These are phyloP conservation scores for Holtermannia corniformis DNA, from an alignment of 768 basidiomycete species.

Conservation along the genomic window DNA sequence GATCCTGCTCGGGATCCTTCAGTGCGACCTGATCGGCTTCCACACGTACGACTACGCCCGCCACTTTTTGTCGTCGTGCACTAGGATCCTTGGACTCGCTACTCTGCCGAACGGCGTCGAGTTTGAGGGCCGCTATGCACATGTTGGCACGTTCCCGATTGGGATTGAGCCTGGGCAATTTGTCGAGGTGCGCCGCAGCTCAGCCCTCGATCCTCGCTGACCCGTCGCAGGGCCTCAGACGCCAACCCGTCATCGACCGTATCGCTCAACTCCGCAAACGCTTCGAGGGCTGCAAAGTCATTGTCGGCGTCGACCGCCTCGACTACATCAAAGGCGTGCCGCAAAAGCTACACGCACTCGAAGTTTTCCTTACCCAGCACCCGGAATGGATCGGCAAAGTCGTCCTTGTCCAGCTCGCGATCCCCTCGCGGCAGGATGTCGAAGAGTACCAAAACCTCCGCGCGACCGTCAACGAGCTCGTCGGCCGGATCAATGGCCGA, in stretches of 20 bases:
- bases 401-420: slow-evolving; percentile 91
- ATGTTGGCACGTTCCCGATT: slow-evolving; percentile 98
- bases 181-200: slow-evolving; percentile 52
- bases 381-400: slow-evolving; percentile 99
- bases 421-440: slow-evolving; percentile 94
- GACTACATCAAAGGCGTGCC: slow-evolving; percentile 99
- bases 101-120: slow-evolving; percentile 98
- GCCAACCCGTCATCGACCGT: slow-evolving; percentile 68
- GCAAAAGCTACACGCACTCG: slow-evolving; percentile 92
- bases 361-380: slow-evolving; percentile 91
- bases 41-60: slow-evolving; percentile 99
- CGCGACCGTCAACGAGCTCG: slow-evolving; percentile 91
- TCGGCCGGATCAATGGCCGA: slow-evolving; percentile 94
- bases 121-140: slow-evolving; percentile 86
- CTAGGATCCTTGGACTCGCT: slow-evolving; percentile 83
- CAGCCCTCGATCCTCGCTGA: slow-evolving; percentile 36
- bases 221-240: slow-evolving; percentile 74
- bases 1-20: slow-evolving; percentile 89
- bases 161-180: slow-evolving; percentile 94
- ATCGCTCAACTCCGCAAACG: slow-evolving; percentile 74
- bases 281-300: slow-evolving; percentile 89
- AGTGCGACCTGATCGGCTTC: slow-evolving; percentile 96
- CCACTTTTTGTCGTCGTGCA: slow-evolving; percentile 97
- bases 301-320: slow-evolving; percentile 94
- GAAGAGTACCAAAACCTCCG: slow-evolving; percentile 98